A percentile compares a stretch with the other conserved stretches of the same genome.
phyloP scores from a whole-genome alignment of 495 filamentous ascomycete species.

The Annulohypoxylon bovei region DNA sequence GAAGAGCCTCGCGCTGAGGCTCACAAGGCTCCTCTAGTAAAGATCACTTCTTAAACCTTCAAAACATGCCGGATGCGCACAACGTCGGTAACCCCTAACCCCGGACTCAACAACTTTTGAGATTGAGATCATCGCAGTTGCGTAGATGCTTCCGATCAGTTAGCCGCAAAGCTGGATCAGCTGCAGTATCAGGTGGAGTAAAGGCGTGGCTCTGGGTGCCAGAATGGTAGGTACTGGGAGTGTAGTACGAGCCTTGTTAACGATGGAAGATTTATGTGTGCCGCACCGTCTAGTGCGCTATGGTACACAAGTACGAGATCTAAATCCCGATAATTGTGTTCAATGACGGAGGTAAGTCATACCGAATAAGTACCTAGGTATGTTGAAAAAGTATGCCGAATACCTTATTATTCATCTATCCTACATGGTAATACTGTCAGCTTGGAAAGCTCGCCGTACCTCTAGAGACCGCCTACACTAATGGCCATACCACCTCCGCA shows the following conservation, averaged over 20 bases:
- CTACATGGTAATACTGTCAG: background rate
- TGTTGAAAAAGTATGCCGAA: too few species aligned
- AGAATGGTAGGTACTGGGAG: slow-evolving; percentile 46
- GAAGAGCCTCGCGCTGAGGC: slow-evolving; percentile 7
- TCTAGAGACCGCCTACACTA: slow-evolving; percentile 46
- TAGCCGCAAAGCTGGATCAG: slow-evolving; percentile 52
- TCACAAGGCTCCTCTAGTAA: slow-evolving; percentile 26
- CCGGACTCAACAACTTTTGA: slow-evolving; percentile 45
- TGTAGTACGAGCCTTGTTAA: slow-evolving; percentile 37
- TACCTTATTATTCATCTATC: background rate
- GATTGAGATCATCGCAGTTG: slow-evolving; percentile 47
- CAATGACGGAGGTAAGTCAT: slow-evolving; percentile 49
- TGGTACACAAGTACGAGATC: slow-evolving; percentile 48
- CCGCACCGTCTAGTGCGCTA: slow-evolving; percentile 44
- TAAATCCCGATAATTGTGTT: slow-evolving; percentile 51
- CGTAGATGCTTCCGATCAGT: slow-evolving; percentile 45
- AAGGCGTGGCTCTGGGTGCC: slow-evolving; percentile 48
- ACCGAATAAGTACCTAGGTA: too few species aligned
- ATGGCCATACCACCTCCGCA: slow-evolving; percentile 34
- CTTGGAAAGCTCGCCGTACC: slow-evolving; percentile 49
- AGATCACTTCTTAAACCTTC: slow-evolving; percentile 33
- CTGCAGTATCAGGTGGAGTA: slow-evolving; percentile 53
- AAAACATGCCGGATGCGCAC: slow-evolving; percentile 21
- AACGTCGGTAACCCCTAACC: slow-evolving; percentile 42
- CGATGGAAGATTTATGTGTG: slow-evolving; percentile 52